A percentile compares a stretch with the other conserved stretches of the same genome.
Conservation (phyloP, 2,329 filamentous ascomycete genomes). For the Colletotrichum falcatum region DNA sequence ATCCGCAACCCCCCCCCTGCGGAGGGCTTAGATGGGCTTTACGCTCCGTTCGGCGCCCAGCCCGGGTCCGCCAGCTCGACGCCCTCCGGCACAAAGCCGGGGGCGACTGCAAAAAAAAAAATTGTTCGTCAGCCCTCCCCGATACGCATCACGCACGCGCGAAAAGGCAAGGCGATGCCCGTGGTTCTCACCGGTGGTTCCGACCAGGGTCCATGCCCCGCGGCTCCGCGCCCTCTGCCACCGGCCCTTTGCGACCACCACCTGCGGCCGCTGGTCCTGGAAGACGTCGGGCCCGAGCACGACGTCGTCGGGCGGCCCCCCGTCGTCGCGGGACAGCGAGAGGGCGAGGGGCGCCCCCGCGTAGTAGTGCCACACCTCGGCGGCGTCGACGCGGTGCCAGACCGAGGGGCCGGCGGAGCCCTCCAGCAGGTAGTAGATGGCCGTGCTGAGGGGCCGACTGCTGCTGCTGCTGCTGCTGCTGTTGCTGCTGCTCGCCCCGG, state of each 20-base stretch:
- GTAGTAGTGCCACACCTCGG: slow-evolving; percentile 66
- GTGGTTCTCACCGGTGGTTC: slow-evolving; percentile 44
- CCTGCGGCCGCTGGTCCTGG: slow-evolving; percentile 56
- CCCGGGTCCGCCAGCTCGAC: slow-evolving; percentile 12
- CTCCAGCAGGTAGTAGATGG: slow-evolving; percentile 66
- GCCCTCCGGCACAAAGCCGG: neutral
- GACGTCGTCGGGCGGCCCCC: slow-evolving; percentile 49
- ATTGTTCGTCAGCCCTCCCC: too few relatives aligned
- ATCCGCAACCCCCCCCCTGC: too few relatives aligned
- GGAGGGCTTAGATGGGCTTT: neutral
- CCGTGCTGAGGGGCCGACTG: slow-evolving; percentile 59
- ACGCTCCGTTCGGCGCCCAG: slow-evolving; percentile 20
- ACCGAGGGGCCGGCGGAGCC: slow-evolving; percentile 55
- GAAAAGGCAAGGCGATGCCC: too few relatives aligned
- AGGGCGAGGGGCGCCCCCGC: slow-evolving; percentile 62
- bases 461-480: slow-evolving; percentile 43
- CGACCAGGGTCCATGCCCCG: slow-evolving; percentile 63
- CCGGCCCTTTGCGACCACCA: slow-evolving; percentile 53
- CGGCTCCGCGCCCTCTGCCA: slow-evolving; percentile 61
- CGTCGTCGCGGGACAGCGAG: slow-evolving; percentile 58
- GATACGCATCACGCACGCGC: too few relatives aligned
- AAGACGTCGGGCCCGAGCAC: slow-evolving; percentile 59
- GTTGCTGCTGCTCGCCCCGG: slow-evolving; percentile 42
- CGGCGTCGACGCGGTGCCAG: slow-evolving; percentile 64
- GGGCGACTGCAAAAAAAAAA: neutral